phyloP scores from a whole-genome alignment of 169 alveolate genomes.

The Eimeria tenella region DNA sequence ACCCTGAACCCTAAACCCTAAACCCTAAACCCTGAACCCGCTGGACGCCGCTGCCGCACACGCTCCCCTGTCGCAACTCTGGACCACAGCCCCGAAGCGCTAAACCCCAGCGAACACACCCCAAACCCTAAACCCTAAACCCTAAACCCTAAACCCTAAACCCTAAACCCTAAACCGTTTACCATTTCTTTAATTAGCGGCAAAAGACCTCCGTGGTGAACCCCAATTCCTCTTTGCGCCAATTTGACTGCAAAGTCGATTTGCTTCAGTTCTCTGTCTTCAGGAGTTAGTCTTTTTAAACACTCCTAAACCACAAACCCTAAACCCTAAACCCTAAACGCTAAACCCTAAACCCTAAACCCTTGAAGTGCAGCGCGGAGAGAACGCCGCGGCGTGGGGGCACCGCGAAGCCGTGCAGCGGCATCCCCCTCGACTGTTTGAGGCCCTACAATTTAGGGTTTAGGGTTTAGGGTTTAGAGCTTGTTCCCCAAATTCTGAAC shows the following conservation, averaged over 20 bases:
- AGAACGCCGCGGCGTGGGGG: too few species aligned
- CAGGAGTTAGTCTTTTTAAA: constrained; percentile 46
- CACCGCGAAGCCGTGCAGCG: too few species aligned
- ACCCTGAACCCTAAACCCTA: constrained; percentile 28
- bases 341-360: not conserved
- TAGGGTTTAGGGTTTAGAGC: too few species aligned
- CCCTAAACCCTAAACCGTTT: constrained; percentile 8
- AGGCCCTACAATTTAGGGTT: too few species aligned
- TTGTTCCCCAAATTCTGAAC: too few species aligned
- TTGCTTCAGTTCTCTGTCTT: constrained; percentile 76
- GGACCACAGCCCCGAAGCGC: not conserved
- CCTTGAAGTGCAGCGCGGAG: not conserved
- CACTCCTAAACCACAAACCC: constrained; percentile 36
- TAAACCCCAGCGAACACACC: not conserved
- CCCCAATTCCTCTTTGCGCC: constrained; percentile 97
- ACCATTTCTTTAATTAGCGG: constrained; percentile 99
- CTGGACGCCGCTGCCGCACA: not conserved
- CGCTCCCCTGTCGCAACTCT: too few species aligned
- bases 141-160: not conserved
- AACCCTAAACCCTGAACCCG: constrained; percentile 4
- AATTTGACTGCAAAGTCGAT: constrained; percentile 52
- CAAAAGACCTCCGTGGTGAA: constrained; percentile 99
- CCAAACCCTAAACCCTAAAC: too few species aligned
- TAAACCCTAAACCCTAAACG: not conserved
- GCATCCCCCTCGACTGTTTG: too few species aligned